phyloP scores from a whole-genome alignment of 805 yeast genomes.

The Monosporozyma yasuniensis region DNA sequence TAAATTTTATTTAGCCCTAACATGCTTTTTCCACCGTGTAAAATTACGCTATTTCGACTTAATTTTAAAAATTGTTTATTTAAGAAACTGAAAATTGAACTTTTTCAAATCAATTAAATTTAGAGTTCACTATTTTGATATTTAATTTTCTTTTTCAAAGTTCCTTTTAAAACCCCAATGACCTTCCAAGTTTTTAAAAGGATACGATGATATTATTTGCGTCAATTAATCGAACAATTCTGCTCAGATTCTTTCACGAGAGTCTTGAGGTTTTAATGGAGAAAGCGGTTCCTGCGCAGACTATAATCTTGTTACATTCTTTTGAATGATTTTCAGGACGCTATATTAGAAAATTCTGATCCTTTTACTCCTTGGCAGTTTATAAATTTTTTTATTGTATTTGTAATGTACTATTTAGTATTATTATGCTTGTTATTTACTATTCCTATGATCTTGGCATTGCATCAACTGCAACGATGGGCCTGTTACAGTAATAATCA shows the following conservation, averaged over 20 bases:
- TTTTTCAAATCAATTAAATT: not conserved
- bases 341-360: constrained; percentile 31
- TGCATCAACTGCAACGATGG: no score
- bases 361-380: constrained; percentile 15
- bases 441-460: not conserved
- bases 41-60: not conserved
- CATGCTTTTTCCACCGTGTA: not conserved
- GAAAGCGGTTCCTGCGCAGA: constrained; percentile 33
- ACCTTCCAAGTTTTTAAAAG: constrained; percentile 34
- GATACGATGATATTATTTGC: constrained; percentile 32
- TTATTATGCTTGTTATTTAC: not conserved
- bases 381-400: not conserved
- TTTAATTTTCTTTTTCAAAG: not conserved
- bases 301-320: constrained; percentile 32
- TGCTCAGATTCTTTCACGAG: constrained; percentile 13
- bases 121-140: not conserved
- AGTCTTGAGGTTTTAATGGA: constrained; percentile 29
- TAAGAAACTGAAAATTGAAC: not conserved
- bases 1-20: not conserved
- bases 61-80: no score
- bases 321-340: constrained; percentile 28
- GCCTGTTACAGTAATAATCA: no score
- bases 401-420: not conserved
- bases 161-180: constrained; percentile 18
- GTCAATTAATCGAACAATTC: constrained; percentile 30